These are phyloP conservation scores for Catharanthus roseus DNA, from an alignment of 257 asterid genomes.

Conservation along the genomic window DNA sequence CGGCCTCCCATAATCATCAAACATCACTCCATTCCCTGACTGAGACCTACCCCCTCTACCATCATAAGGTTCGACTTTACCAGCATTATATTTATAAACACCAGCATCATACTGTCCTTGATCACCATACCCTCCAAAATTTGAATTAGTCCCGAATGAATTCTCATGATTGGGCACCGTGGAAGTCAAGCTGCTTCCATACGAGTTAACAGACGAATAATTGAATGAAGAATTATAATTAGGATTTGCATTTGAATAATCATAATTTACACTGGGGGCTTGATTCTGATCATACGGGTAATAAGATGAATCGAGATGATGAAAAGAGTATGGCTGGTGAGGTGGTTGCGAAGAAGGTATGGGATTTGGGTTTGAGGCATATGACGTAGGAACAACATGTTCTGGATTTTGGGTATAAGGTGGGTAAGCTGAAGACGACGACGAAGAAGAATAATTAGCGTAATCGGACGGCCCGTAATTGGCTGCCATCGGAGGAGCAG, in stretches of 20 bases:
- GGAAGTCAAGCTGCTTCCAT: slow-evolving; percentile 25
- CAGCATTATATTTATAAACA: slow-evolving; percentile 61
- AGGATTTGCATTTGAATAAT: slow-evolving; percentile 24
- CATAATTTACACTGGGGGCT: slow-evolving; percentile 26
- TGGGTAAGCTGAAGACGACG: slow-evolving; percentile 27
- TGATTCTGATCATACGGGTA: slow-evolving; percentile 41
- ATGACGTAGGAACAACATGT: slow-evolving; percentile 26
- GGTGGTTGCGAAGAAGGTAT: slow-evolving; percentile 23
- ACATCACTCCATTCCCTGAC: slow-evolving; percentile 38
- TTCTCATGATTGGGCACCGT: slow-evolving; percentile 23
- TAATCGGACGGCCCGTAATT: slow-evolving; percentile 34
- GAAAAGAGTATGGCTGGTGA: slow-evolving; percentile 43
- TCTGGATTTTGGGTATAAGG: slow-evolving; percentile 38
- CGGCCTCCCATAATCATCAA: slow-evolving; percentile 93
- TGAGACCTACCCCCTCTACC: slow-evolving; percentile 35
- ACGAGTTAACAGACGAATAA: slow-evolving; percentile 16
- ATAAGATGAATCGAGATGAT: slow-evolving; percentile 42
- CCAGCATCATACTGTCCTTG: slow-evolving; percentile 46
- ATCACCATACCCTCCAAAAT: slow-evolving; percentile 40
- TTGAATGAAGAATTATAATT: slow-evolving; percentile 30
- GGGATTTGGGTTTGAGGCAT: slow-evolving; percentile 25
- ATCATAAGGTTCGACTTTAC: slow-evolving; percentile 36
- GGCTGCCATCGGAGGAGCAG: slow-evolving; percentile 66
- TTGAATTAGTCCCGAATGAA: slow-evolving; percentile 32
- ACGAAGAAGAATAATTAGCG: slow-evolving; percentile 19